Percentiles rank a stretch among this genome's conserved stretches.
These are phyloP conservation scores for Jaltomata sinuosa DNA, from an alignment of 257 asterid species.

Conservation along the genomic window DNA sequence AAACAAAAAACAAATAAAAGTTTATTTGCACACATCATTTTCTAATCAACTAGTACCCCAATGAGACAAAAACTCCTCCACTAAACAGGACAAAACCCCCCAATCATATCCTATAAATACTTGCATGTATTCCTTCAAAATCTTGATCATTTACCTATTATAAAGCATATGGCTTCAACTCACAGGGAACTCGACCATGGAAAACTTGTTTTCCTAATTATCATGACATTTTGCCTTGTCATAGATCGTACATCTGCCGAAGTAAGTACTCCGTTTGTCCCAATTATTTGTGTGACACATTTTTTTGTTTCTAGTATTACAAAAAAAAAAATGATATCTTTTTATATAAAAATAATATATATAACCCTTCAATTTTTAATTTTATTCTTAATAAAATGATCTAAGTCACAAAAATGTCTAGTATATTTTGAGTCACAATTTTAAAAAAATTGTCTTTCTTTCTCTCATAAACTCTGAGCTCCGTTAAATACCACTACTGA, in stretches of 20 bases:
- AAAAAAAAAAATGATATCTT: too few relatives aligned
- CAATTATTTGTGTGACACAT: background rate
- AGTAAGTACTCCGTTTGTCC: slow-evolving; percentile 4
- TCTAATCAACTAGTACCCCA: background rate
- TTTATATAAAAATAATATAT: too few relatives aligned
- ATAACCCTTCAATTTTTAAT: too few relatives aligned
- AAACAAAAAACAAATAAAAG: background rate
- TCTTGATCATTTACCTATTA: background rate
- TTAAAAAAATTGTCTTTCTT: too few relatives aligned
- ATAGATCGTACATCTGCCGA: slow-evolving; percentile 25
- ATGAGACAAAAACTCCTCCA: background rate
- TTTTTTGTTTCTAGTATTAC: too few relatives aligned
- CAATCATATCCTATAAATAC: background rate
- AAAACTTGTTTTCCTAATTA: background rate
- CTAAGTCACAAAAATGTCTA: too few relatives aligned
- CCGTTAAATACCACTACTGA: too few relatives aligned
- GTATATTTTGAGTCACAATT: too few relatives aligned
- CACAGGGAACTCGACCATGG: background rate
- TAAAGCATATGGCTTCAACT: background rate
- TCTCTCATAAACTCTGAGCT: too few relatives aligned
- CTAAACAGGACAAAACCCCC: background rate
- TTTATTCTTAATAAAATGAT: too few relatives aligned
- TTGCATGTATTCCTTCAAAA: background rate
- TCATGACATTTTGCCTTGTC: slow-evolving; percentile 12
- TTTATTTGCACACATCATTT: background rate